Conservation (phyloP, 2,329 filamentous ascomycete species). For the Venturia effusa region DNA sequence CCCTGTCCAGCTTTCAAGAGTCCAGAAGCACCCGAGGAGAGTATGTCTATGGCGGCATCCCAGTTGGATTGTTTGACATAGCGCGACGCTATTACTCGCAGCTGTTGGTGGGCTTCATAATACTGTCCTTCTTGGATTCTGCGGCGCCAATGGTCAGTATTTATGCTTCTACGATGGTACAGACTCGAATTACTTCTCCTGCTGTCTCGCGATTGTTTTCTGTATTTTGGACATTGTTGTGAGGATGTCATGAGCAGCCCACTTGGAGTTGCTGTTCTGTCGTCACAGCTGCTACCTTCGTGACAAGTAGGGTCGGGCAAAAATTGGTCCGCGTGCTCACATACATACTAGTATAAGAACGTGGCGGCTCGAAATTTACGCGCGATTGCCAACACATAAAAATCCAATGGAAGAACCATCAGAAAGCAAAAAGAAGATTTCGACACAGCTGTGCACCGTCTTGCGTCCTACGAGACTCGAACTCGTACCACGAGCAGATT, state of each 20-base stretch:
- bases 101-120: conserved; percentile 98
- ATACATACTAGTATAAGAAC: not conserved
- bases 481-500: conserved; percentile 13
- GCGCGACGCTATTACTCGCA: conserved; percentile 85
- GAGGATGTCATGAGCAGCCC: not conserved
- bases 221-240: conserved; percentile 44
- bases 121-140: conserved; percentile 84
- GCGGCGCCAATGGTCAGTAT: conserved; percentile 16
- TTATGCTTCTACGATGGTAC: conserved; percentile 4
- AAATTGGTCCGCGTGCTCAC: not conserved
- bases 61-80: conserved; percentile 86
- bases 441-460: not conserved
- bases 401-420: not conserved
- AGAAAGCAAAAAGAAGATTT: not conserved
- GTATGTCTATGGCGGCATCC: conserved; percentile 73
- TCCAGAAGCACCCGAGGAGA: conserved; percentile 72
- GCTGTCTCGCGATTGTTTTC: conserved; percentile 64
- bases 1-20: conserved; percentile 88
- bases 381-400: not conserved
- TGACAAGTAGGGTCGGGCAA: not conserved
- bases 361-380: not conserved
- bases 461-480: conserved; percentile 15
- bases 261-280: not conserved
- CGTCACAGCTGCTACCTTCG: not conserved
- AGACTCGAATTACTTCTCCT: conserved; percentile 50